phyloP scores from a whole-genome alignment of 1,139 yeast species.

The Saccharomycopsis hybrid region DNA sequence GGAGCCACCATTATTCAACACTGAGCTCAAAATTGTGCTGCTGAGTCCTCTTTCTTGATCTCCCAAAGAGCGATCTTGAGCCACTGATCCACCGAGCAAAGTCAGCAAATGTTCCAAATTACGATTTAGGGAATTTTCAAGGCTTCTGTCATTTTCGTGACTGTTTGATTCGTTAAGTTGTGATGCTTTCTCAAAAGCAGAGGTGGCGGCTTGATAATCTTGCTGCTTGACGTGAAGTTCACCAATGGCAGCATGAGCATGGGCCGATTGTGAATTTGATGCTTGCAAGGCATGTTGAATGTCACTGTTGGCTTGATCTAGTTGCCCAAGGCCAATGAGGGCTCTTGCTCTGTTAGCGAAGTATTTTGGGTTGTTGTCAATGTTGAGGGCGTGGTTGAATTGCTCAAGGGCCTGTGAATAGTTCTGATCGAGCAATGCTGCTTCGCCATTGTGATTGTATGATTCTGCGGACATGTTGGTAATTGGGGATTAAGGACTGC shows the following conservation, averaged over 20 bases:
- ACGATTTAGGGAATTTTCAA: conserved; percentile 9
- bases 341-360: conserved; percentile 19
- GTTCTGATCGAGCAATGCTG: conserved; percentile 7
- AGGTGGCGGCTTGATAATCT: conserved; percentile 14
- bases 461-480: conserved; percentile 3
- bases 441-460: conserved; percentile 13
- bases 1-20: conserved; percentile 11
- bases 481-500: too few relatives aligned
- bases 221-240: conserved; percentile 11
- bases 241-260: conserved; percentile 16
- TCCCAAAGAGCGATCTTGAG: conserved; percentile 17
- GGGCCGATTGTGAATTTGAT: conserved; percentile 5
- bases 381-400: conserved; percentile 10
- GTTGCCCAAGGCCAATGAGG: conserved; percentile 12
- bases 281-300: conserved; percentile 4
- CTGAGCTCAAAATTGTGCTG: conserved; percentile 9
- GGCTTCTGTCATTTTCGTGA: neutral
- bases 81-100: conserved; percentile 15
- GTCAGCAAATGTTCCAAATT: conserved; percentile 8
- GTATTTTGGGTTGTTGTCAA: conserved; percentile 8
- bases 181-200: conserved; percentile 17
- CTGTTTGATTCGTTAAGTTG: conserved; percentile 1
- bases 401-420: conserved; percentile 9
- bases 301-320: conserved; percentile 6
- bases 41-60: conserved; percentile 18